These are phyloP conservation scores for Cubamyces sp. DNA, from an alignment of 768 basidiomycete species.

Conservation along the genomic window DNA sequence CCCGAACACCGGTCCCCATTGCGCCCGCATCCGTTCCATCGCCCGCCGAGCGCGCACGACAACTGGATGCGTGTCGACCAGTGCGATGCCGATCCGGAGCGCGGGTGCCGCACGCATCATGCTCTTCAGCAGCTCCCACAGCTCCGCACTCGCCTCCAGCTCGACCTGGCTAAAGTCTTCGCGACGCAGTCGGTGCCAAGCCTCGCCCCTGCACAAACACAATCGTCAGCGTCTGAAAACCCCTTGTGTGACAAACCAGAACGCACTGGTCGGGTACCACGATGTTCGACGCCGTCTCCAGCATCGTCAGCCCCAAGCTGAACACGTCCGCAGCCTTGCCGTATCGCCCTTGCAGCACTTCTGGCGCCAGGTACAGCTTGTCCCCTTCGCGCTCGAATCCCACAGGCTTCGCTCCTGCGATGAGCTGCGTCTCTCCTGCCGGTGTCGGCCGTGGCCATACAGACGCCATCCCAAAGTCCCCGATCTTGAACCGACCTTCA, in stretches of 20 bases:
- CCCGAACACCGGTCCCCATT: slow-evolving; percentile 48
- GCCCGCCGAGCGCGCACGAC: slow-evolving; percentile 61
- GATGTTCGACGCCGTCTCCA: slow-evolving; percentile 95
- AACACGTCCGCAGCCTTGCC: slow-evolving; percentile 96
- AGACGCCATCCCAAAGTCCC: slow-evolving; percentile 99
- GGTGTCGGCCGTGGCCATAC: slow-evolving; percentile 73
- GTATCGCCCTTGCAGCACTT: slow-evolving; percentile 90
- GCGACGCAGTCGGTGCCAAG: slow-evolving; percentile 91
- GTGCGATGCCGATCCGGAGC: slow-evolving; percentile 57
- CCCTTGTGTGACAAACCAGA: slow-evolving; percentile 9
- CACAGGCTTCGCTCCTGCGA: slow-evolving; percentile 21
- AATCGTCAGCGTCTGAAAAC: slow-evolving; percentile 19
- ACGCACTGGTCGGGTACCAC: slow-evolving; percentile 96
- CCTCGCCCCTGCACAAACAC: slow-evolving; percentile 67
- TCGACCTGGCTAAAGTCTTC: slow-evolving; percentile 92
- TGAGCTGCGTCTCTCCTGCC: slow-evolving; percentile 33
- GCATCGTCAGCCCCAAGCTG: slow-evolving; percentile 94
- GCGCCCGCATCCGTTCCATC: slow-evolving; percentile 59
- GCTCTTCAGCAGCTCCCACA: slow-evolving; percentile 67
- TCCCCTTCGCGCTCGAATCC: slow-evolving; percentile 95
- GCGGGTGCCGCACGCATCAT: slow-evolving; percentile 81
- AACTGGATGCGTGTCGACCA: slow-evolving; percentile 63
- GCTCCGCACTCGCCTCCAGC: slow-evolving; percentile 62
- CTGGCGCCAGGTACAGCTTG: slow-evolving; percentile 94
- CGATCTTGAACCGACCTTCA: slow-evolving; percentile 91